phyloP scores from a whole-genome alignment of 1,284 basidiomycete species.

The Malassezia cuniculi region DNA sequence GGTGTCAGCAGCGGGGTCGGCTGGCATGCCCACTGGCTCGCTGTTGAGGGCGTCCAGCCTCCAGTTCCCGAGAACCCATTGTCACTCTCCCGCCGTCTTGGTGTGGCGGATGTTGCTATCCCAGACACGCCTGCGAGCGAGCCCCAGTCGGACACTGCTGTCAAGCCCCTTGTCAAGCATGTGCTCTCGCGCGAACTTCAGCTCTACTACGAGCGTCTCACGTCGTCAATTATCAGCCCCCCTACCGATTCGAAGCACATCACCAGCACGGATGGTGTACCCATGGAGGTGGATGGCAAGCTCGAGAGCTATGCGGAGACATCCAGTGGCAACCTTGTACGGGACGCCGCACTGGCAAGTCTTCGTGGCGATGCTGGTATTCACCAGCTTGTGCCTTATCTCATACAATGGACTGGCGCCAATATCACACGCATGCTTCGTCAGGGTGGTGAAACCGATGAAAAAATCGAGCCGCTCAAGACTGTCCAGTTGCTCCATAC shows the following conservation, averaged over 20 bases:
- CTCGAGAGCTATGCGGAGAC: conserved; percentile 23
- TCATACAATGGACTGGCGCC: conserved; percentile 76
- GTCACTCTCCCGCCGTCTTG: conserved; percentile 20
- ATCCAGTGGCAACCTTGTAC: conserved; percentile 34
- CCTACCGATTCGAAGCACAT: conserved; percentile 26
- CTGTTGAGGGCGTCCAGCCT: conserved; percentile 93
- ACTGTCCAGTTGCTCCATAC: conserved; percentile 23
- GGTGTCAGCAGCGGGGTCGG: conserved; percentile 38
- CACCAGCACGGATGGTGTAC: no score
- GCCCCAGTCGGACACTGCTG: conserved; percentile 33
- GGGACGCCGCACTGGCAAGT: conserved; percentile 68
- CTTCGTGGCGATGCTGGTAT: conserved; percentile 78
- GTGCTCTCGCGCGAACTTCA: conserved; percentile 87
- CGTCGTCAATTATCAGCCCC: conserved; percentile 48
- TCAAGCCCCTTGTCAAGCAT: conserved; percentile 59
- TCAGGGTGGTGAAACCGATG: no score
- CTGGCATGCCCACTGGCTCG: conserved; percentile 67
- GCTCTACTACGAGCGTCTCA: conserved; percentile 85
- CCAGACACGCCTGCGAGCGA: conserved; percentile 18
- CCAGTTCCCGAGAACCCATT: conserved; percentile 92
- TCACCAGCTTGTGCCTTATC: conserved; percentile 83
- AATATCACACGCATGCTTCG: no score
- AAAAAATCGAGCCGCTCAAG: no score
- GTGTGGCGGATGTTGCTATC: conserved; percentile 16
- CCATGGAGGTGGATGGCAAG: no score